A percentile compares a stretch with the other conserved stretches of the same genome.
Conservation (phyloP, 768 basidiomycete species). For the Suillus tomentosus region DNA sequence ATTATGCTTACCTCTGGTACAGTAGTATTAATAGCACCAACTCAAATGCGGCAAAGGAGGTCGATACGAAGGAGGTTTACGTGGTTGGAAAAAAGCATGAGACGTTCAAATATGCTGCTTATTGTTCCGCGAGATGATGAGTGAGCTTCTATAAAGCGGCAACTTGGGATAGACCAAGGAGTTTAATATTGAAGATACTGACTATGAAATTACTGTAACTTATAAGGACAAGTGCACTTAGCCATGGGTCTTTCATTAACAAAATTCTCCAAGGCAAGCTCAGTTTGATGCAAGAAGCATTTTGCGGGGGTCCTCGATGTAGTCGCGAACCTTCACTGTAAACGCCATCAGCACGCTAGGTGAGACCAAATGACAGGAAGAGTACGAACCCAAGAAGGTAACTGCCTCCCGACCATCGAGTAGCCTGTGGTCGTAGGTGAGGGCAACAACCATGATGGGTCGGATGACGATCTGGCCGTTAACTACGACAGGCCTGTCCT, state of each 20-base stretch:
- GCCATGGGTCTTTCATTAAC: neutral
- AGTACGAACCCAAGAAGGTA: conserved; percentile 88
- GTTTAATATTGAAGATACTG: neutral
- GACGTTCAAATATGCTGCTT: neutral
- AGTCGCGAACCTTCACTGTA: conserved; percentile 87
- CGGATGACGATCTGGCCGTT: conserved; percentile 95
- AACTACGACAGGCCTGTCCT: conserved; percentile 87
- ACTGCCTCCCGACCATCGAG: conserved; percentile 96
- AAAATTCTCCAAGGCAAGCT: neutral
- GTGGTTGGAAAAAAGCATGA: neutral
- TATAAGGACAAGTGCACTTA: neutral
- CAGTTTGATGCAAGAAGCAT: conserved; percentile 62
- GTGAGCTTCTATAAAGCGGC: neutral
- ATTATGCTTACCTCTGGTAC: neutral
- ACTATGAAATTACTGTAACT: conserved; percentile 1
- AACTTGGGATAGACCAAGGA: neutral
- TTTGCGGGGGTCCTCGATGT: conserved; percentile 92
- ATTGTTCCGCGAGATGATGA: neutral
- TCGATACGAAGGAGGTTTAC: neutral
- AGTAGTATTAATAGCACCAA: neutral
- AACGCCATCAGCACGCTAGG: conserved; percentile 11
- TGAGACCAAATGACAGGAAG: neutral
- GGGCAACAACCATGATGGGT: conserved; percentile 93
- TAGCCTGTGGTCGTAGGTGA: conserved; percentile 95
- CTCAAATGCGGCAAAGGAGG: neutral